These are phyloP conservation scores for Yamadazyma triangularis DNA, from an alignment of 1,139 yeast species.

Conservation along the genomic window DNA sequence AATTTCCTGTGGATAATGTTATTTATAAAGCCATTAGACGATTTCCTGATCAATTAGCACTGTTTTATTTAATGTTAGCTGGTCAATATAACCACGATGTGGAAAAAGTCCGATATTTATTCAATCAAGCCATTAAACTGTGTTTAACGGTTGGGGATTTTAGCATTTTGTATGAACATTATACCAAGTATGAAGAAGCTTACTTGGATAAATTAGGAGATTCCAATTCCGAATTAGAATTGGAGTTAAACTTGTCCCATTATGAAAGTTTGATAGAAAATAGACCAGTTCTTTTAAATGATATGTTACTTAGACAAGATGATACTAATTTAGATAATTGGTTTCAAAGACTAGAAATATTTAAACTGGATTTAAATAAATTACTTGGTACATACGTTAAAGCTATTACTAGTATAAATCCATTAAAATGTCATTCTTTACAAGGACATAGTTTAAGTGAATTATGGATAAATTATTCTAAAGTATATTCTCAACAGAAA, in stretches of 20 bases:
- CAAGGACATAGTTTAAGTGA: constrained; percentile 35
- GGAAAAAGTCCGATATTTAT: constrained; percentile 21
- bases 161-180: constrained; percentile 58
- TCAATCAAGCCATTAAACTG: constrained; percentile 42
- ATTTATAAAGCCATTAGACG: constrained; percentile 18
- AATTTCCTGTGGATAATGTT: no score
- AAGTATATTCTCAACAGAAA: constrained; percentile 50
- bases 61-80: constrained; percentile 48
- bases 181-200: constrained; percentile 59
- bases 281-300: constrained; percentile 57
- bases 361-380: constrained; percentile 26
- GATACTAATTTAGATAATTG: constrained; percentile 62
- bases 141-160: constrained; percentile 61
- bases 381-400: constrained; percentile 56
- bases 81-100: background rate
- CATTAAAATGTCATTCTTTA: constrained; percentile 43
- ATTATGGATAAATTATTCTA: constrained; percentile 71
- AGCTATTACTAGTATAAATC: constrained; percentile 67
- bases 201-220: constrained; percentile 11
- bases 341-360: constrained; percentile 52
- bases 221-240: constrained; percentile 4
- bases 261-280: constrained; percentile 55
- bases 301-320: constrained; percentile 61
- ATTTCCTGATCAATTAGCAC: constrained; percentile 61
- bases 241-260: constrained; percentile 40